Percentiles rank a stretch among this genome's conserved stretches.
Evolutionary conservation across 495 filamentous ascomycete genomes (phyloP).

Genomic region (Xylaria telfairii): DNA sequence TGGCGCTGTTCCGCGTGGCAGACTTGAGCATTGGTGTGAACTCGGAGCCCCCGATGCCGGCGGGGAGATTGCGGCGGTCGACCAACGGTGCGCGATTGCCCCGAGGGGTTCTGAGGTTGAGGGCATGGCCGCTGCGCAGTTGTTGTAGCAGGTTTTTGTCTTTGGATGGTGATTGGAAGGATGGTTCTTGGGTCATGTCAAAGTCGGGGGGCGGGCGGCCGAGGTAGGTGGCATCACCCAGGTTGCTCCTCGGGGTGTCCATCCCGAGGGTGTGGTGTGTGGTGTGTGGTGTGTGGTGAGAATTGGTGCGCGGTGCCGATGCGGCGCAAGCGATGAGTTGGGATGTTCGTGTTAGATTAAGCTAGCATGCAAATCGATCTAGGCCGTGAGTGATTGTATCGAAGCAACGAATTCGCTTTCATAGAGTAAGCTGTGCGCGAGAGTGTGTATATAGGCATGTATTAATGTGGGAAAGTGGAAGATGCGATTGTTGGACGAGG

Average conservation of each 20-base stretch:
- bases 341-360: conserved; percentile 24
- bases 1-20: conserved; percentile 78
- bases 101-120: conserved; percentile 73
- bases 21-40: conserved; percentile 95
- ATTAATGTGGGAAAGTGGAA: background rate
- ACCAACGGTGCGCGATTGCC: conserved; percentile 65
- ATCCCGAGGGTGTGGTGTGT: conserved; percentile 42
- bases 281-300: no score
- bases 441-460: background rate
- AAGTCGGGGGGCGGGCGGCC: conserved; percentile 70
- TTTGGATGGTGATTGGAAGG: conserved; percentile 85
- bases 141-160: conserved; percentile 73
- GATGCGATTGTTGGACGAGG: conserved; percentile 5
- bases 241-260: conserved; percentile 79
- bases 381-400: background rate
- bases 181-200: conserved; percentile 80
- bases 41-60: conserved; percentile 69
- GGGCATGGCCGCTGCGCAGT: conserved; percentile 63
- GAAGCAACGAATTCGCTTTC: background rate
- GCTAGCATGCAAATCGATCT: conserved; percentile 23
- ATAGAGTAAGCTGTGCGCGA: background rate
- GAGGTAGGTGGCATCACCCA: conserved; percentile 80
- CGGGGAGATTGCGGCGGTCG: conserved; percentile 69
- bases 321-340: conserved; percentile 29
- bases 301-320: conserved; percentile 17